These are phyloP conservation scores for Apiotrichum porosum DNA, from an alignment of 1,284 basidiomycete genomes.

Conservation along the genomic window DNA sequence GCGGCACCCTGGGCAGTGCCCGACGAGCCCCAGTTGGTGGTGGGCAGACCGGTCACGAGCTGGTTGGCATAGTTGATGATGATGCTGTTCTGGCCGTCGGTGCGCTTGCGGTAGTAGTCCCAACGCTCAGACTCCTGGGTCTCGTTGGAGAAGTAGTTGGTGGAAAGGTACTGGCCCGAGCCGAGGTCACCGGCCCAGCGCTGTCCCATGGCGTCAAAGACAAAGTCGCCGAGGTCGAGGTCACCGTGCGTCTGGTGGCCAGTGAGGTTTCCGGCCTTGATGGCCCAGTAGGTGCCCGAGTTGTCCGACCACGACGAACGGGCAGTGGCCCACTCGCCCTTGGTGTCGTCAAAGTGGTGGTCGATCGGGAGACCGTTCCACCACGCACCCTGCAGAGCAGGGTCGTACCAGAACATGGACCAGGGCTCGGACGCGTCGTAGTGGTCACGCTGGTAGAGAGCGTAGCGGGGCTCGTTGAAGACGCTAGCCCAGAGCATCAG, in stretches of 20 bases:
- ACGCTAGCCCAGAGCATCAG: constrained; percentile 61
- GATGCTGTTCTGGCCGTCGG: constrained; percentile 95
- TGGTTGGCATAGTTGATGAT: constrained; percentile 76
- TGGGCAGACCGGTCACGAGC: constrained; percentile 64
- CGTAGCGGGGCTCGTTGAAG: constrained; percentile 66
- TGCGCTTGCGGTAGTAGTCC: constrained; percentile 92
- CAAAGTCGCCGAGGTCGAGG: constrained; percentile 88
- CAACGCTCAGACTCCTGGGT: constrained; percentile 71
- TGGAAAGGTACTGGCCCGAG: constrained; percentile 72
- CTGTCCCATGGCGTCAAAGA: constrained; percentile 87
- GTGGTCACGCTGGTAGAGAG: constrained; percentile 90
- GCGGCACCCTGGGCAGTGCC: constrained; percentile 73
- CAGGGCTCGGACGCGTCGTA: constrained; percentile 83
- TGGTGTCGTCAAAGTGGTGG: constrained; percentile 64
- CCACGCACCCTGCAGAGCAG: constrained; percentile 75
- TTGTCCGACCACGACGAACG: constrained; percentile 87
- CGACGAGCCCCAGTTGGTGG: constrained; percentile 56
- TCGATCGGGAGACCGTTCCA: constrained; percentile 84
- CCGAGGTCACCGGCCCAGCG: constrained; percentile 96
- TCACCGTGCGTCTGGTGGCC: constrained; percentile 90
- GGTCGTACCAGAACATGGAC: constrained; percentile 98
- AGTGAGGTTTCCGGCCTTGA: constrained; percentile 75
- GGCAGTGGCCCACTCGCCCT: constrained; percentile 84
- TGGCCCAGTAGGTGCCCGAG: constrained; percentile 74
- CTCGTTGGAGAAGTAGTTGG: constrained; percentile 67